Percentiles rank a stretch among this genome's conserved stretches.
Conservation (phyloP, 2,329 filamentous ascomycete genomes). For the Dothideomycetes sp. region DNA sequence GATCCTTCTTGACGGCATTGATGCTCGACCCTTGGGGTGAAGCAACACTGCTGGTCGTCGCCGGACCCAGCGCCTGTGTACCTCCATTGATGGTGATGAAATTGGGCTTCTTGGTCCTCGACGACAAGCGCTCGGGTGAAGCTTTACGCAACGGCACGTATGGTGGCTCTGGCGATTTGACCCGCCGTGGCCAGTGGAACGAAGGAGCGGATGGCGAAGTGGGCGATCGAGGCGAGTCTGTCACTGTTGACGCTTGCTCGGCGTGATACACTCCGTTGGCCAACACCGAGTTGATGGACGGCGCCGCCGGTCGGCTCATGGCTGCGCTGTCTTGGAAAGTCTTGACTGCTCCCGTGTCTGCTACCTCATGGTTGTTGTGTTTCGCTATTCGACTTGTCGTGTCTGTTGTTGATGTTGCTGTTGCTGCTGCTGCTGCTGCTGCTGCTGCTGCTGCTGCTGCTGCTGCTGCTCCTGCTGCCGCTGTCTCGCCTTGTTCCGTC, state of each 20-base stretch:
- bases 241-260: neutral
- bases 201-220: conserved; percentile 4
- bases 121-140: conserved; percentile 32
- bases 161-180: conserved; percentile 31
- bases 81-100: conserved; percentile 8
- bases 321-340: too few species aligned
- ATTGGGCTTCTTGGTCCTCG: conserved; percentile 12
- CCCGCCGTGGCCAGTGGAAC: conserved; percentile 8
- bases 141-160: conserved; percentile 34
- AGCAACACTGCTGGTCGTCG: neutral
- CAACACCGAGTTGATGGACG: conserved; percentile 9
- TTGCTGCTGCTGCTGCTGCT: neutral
- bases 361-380: neutral
- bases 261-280: neutral
- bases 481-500: neutral
- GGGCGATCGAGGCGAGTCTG: conserved; percentile 1
- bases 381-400: conserved; percentile 1
- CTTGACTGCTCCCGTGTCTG: neutral
- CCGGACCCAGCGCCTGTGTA: neutral
- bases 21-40: conserved; percentile 4
- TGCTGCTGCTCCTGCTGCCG: neutral
- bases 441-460: too few species aligned
- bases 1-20: conserved; percentile 6
- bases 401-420: neutral
- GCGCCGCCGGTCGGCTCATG: conserved; percentile 3